A percentile compares a stretch with the other conserved stretches of the same genome.
phyloP scores from a whole-genome alignment of 805 yeast species.

The Cyberlindnera euphorbiiphila region DNA sequence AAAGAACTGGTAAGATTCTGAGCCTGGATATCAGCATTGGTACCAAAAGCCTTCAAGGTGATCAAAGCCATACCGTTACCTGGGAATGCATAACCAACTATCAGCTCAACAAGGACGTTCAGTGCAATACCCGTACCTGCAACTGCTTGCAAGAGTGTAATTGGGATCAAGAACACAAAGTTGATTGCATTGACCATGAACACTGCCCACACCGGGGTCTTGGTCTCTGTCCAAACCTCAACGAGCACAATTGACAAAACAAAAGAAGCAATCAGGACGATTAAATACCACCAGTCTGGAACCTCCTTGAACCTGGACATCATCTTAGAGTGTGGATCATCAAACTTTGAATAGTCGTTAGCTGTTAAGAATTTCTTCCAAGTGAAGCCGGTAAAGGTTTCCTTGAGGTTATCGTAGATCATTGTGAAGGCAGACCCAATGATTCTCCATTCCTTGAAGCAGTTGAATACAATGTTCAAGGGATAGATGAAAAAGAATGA shows the following conservation, averaged over 20 bases:
- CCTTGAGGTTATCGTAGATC: no score
- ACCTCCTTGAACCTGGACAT: constrained; percentile 58
- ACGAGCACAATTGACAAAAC: constrained; percentile 44
- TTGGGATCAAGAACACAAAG: constrained; percentile 47
- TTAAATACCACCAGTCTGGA: constrained; percentile 46
- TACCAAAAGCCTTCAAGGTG: constrained; percentile 49
- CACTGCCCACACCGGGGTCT: constrained; percentile 60
- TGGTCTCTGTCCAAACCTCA: constrained; percentile 40
- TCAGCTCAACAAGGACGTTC: constrained; percentile 52
- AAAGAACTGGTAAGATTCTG: constrained; percentile 51
- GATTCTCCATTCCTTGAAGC: constrained; percentile 45
- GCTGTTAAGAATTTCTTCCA: no score
- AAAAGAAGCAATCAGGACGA: constrained; percentile 40
- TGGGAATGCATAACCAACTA: constrained; percentile 53
- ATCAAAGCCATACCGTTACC: constrained; percentile 48
- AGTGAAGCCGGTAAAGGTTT: constrained; percentile 26
- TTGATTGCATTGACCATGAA: constrained; percentile 50
- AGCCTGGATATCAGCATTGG: constrained; percentile 62
- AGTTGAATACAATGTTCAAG: constrained; percentile 45
- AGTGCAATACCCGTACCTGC: constrained; percentile 48
- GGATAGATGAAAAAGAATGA: constrained; percentile 45
- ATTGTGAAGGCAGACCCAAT: no score
- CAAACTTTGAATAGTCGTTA: no score
- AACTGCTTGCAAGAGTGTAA: constrained; percentile 42
- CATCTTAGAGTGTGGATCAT: constrained; percentile 49